Percentiles rank a stretch among this genome's conserved stretches.
These are phyloP conservation scores for Cladosporium sp. DNA, from an alignment of 2,329 filamentous ascomycete species.

Conservation along the genomic window DNA sequence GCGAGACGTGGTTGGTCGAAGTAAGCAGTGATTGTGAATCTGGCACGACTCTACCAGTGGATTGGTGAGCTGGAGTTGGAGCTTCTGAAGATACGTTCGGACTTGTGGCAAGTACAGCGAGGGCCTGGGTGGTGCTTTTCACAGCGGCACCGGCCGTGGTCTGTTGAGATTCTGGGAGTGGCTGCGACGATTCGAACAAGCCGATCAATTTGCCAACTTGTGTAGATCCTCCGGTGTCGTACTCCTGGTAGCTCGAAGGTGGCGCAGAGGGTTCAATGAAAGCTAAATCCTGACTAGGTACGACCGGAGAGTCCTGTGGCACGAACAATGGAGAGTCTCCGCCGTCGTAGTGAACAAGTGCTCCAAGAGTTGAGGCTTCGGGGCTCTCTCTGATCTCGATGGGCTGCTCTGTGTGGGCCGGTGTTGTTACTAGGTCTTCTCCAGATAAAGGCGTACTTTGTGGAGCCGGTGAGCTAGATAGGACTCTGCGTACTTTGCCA, in stretches of 20 bases:
- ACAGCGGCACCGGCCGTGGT: background rate
- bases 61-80: background rate
- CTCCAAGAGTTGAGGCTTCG: slow-evolving; percentile 10
- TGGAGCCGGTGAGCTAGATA: background rate
- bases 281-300: slow-evolving; percentile 4
- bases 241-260: slow-evolving; percentile 24
- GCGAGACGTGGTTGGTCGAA: background rate
- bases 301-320: background rate
- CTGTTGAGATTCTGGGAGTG: background rate
- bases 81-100: background rate
- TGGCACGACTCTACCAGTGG: slow-evolving; percentile 13
- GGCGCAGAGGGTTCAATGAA: slow-evolving; percentile 21
- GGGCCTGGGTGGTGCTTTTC: background rate
- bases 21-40: slow-evolving; percentile 16
- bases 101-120: background rate
- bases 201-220: background rate
- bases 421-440: background rate
- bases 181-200: background rate
- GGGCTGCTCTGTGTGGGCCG: background rate
- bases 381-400: slow-evolving; percentile 25
- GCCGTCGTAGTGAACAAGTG: background rate
- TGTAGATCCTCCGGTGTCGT: background rate
- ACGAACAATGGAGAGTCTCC: slow-evolving; percentile 19
- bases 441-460: background rate
- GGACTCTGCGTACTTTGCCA: background rate